phyloP scores from a whole-genome alignment of 1,284 basidiomycete species.

The Phylloboletellus chloephorus region DNA sequence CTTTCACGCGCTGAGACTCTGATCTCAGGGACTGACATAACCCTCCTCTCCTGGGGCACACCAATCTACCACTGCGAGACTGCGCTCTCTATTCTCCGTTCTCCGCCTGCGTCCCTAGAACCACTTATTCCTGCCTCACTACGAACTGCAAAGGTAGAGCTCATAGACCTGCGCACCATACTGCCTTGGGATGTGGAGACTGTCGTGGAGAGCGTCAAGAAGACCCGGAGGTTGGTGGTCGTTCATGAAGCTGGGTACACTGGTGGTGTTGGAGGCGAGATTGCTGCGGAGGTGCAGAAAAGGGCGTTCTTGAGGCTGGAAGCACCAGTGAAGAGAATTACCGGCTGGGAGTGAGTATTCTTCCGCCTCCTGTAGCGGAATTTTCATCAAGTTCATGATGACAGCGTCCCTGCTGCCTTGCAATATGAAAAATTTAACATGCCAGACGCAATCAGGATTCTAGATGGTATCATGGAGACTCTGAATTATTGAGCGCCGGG shows the following conservation, averaged over 20 bases:
- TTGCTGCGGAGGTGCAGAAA: constrained; percentile 82
- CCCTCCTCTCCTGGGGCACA: constrained; percentile 87
- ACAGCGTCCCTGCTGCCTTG: constrained; percentile 73
- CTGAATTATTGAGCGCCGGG: constrained; percentile 57
- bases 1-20: constrained; percentile 77
- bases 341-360: constrained; percentile 84
- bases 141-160: constrained; percentile 74
- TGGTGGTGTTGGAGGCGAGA: constrained; percentile 82
- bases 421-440: constrained; percentile 89
- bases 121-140: constrained; percentile 63
- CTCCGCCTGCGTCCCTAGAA: constrained; percentile 65
- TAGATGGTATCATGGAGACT: constrained; percentile 83
- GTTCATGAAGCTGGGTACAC: constrained; percentile 88
- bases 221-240: constrained; percentile 81
- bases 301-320: constrained; percentile 82
- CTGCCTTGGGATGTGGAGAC: constrained; percentile 85
- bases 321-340: constrained; percentile 81
- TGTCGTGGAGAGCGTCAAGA: constrained; percentile 74
- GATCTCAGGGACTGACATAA: constrained; percentile 72
- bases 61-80: constrained; percentile 88
- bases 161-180: constrained; percentile 89
- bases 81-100: constrained; percentile 61
- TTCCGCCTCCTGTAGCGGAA: background rate
- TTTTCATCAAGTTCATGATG: constrained; percentile 5
- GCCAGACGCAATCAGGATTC: constrained; percentile 76